These are phyloP conservation scores for Citrullus amarus DNA, from an alignment of 306 rosid species.

Conservation along the genomic window DNA sequence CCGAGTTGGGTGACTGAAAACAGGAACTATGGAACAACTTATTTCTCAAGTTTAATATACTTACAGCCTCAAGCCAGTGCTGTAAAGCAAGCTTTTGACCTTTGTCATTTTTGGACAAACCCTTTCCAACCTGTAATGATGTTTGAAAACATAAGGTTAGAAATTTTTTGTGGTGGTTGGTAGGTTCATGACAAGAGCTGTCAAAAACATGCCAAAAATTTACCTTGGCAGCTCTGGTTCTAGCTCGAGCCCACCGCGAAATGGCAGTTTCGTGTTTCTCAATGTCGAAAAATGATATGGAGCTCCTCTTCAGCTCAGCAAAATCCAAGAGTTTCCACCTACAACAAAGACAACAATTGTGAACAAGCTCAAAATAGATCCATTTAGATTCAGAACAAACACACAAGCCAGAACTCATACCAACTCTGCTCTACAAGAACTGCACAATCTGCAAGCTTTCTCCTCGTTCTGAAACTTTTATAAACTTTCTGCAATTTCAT, in stretches of 20 bases:
- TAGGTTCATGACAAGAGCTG: not conserved
- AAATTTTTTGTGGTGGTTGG: not conserved
- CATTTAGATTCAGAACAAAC: not conserved
- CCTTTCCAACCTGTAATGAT: slow-evolving; percentile 32
- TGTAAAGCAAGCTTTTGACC: slow-evolving; percentile 38
- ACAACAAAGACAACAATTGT: not conserved
- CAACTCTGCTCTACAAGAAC: slow-evolving; percentile 30
- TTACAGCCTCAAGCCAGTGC: slow-evolving; percentile 42
- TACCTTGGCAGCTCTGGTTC: slow-evolving; percentile 19
- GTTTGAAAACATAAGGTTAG: not conserved
- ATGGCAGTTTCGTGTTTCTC: slow-evolving; percentile 16
- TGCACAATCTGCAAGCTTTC: slow-evolving; percentile 31
- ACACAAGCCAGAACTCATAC: slow-evolving; percentile 4
- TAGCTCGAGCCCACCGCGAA: slow-evolving; percentile 18
- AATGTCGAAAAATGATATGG: slow-evolving; percentile 13
- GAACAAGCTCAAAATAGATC: not conserved
- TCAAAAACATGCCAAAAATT: not conserved
- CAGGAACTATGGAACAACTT: not conserved
- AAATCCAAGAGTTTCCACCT: slow-evolving; percentile 19
- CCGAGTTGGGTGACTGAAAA: not conserved
- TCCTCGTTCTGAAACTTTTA: slow-evolving; percentile 26
- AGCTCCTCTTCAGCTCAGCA: slow-evolving; percentile 16
- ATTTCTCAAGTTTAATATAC: not conserved
- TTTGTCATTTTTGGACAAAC: slow-evolving; percentile 22
- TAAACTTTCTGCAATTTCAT: slow-evolving; percentile 39